phyloP scores from a whole-genome alignment of 129 eudicot species.

The Daucus carota region DH1_v3.0 NC_030387.2:35308501-35309000 shows the following conservation, averaged over 20 bases:
- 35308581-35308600: slow-evolving; percentile 3
- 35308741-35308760: neutral
- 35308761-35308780: neutral
- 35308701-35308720: neutral
- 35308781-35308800: neutral
- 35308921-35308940: neutral
- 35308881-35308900: neutral
- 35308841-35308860: neutral
- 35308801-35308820: neutral
- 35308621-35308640: neutral
- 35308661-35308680: neutral
- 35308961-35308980: neutral
- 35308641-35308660: neutral
- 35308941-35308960: neutral
- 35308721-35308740: neutral
- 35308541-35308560: slow-evolving; percentile 50
- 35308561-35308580: slow-evolving; percentile 52
- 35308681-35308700: neutral
- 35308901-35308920: neutral
- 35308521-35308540: slow-evolving; percentile 53
- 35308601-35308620: neutral
- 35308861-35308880: neutral
- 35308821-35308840: neutral
- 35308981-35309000: neutral
- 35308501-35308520: slow-evolving; percentile 44